Percentiles rank a stretch among this genome's conserved stretches.
These are phyloP conservation scores for Gaertneriomyces sp. DNA, from an alignment of 192 early-diverging fungal genomes.

Conservation along the genomic window DNA sequence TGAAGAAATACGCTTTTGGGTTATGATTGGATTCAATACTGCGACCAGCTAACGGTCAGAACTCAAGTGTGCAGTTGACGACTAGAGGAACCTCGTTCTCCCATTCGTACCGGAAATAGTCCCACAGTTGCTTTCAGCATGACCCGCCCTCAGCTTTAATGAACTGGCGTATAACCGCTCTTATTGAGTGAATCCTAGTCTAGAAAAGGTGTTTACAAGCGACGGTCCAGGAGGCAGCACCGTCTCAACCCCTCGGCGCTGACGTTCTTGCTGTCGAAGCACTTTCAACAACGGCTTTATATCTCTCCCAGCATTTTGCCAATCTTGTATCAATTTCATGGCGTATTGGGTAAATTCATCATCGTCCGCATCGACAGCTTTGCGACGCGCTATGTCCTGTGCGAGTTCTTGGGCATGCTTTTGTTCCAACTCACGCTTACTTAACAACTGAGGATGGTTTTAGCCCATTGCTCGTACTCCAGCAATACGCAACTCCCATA, in stretches of 20 bases:
- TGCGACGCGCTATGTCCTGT: background rate
- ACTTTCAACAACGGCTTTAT: conserved; percentile 33
- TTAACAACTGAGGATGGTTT: background rate
- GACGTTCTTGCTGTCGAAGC: conserved; percentile 13
- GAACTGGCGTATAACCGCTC: no score
- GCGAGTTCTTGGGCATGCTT: conserved; percentile 1
- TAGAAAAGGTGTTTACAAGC: conserved; percentile 6
- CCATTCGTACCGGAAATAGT: no score
- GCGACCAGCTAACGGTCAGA: no score
- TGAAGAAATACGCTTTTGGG: background rate
- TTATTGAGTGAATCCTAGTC: background rate
- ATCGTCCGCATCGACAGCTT: conserved; percentile 19
- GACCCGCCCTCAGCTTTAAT: no score
- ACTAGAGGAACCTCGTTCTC: no score
- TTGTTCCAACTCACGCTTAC: conserved; percentile 4
- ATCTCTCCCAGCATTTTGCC: conserved; percentile 34
- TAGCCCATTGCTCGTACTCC: background rate
- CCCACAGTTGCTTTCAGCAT: no score
- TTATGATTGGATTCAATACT: background rate
- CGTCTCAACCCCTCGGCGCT: background rate
- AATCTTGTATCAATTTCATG: conserved; percentile 23
- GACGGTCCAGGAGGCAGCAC: background rate
- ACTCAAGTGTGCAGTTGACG: no score
- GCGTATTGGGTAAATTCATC: conserved; percentile 37
- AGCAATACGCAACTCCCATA: conserved; percentile 1